Base-by-base conservation (phyloP, 306 rosid species). In the Cicer pinnatifidum region DNA sequence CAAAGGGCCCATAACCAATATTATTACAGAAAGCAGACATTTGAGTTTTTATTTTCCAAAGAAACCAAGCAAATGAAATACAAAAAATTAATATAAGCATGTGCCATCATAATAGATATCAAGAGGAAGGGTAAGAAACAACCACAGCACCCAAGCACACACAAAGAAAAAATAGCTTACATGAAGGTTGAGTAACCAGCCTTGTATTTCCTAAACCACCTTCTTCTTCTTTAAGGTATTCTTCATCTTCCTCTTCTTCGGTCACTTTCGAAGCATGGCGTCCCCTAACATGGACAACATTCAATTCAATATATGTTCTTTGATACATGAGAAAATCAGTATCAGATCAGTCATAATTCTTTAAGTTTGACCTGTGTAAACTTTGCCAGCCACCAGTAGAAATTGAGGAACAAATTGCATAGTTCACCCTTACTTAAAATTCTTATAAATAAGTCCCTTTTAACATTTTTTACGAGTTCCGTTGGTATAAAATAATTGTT, bases 161-260 rank as follows among this genome's bases (percentile, higher is more conserved):
- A 50, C 35, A 4, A 75, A 23, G 3, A 75, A 67, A 73, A 61
- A 4, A 75, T 28, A 39, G 59, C 92, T 80, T 80, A 94, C 98
- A 94, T 50, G 97, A 89, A 73, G 98, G 98, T 80, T 94, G 98
- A 6, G 89, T 70, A 78, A 94, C 43, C 44, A 94, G 88, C 58
- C 99, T 87, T 9, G 99, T 94, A 72, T 69, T 91, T 54, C 96
- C 72, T 66, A 91, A 78, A 62, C 95, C 87, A 73, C 87, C 98
- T 84, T 94, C 98, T 81, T 94, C 97, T 84, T 90, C 99, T 74
- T 91, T 94, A n/a, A 94, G 96, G 73, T 81, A 94, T 62, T 91
- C 97, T 83, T 94, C 97, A 72, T 94, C 99, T 73, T 94, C 99
- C 78, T 94, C 99, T 78, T 94, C 97, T 81, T 94, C 98, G n/a